Percentiles rank a stretch among this genome's conserved stretches.
These are phyloP conservation scores for Fusarium agapanthi DNA, from an alignment of 2,329 filamentous ascomycete species.

Conservation along the genomic window DNA sequence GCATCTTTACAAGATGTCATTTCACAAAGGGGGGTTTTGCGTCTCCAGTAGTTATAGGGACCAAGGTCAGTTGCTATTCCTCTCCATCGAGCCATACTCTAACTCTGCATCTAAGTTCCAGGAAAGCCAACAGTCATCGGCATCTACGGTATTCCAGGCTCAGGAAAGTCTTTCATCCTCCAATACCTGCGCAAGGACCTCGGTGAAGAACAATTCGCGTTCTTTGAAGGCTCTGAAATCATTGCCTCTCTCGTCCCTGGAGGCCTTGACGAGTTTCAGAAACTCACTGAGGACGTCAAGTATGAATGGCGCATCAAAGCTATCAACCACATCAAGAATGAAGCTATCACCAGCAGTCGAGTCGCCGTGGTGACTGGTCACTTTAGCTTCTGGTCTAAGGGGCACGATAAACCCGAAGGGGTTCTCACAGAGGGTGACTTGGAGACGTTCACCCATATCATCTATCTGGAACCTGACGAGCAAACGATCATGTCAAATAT, in stretches of 20 bases:
- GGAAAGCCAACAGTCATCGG: conserved; percentile 54
- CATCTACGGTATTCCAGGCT: conserved; percentile 63
- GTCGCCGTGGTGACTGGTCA: conserved; percentile 63
- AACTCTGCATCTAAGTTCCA: rapidly evolving
- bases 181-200: conserved; percentile 50
- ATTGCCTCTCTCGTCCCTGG: conserved; percentile 55
- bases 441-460: conserved; percentile 62
- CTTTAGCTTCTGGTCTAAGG: conserved; percentile 61
- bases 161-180: conserved; percentile 61
- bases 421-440: conserved; percentile 42
- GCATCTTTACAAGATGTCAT: not conserved
- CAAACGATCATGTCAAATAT: not conserved
- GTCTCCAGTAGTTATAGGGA: too few species aligned
- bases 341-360: conserved; percentile 47
- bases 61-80: not conserved
- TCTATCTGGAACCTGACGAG: conserved; percentile 51
- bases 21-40: rapidly evolving
- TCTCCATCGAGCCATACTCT: not conserved
- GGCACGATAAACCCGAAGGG: rapidly evolving
- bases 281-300: conserved; percentile 49
- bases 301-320: conserved; percentile 52
- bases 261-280: conserved; percentile 57
- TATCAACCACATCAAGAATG: conserved; percentile 54
- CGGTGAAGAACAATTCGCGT: conserved; percentile 48
- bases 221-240: conserved; percentile 62